Base-by-base conservation (phyloP, 2,329 filamentous ascomycete genomes). In the Blumeriella jaapii region DNA sequence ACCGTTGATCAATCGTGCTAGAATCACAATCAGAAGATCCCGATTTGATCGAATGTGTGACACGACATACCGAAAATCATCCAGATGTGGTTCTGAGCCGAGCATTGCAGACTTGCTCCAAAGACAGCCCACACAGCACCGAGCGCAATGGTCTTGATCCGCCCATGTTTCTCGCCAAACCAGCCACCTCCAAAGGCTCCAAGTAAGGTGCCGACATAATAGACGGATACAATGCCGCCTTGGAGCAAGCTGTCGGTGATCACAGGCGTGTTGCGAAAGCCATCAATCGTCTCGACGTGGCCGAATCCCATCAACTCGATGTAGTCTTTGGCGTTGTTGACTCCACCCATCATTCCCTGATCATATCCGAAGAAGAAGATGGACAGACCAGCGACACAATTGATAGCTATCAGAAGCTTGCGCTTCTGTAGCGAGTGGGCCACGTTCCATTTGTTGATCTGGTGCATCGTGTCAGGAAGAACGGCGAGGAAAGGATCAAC, bases 281-380 rank as follows among this genome's bases (percentile, higher is more conserved):
- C 58, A 27, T 40, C 36, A 14, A 41, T 34, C 2, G 31, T 38
- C 41, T 71, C 63, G 12, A 69, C 65, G 45, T 79, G 65, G 5
- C 77, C 78, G 42, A 80, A 74, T 6, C 65, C 65, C 74, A 82
- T 81, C 7, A 71, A 58, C 23, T 71, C 61, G 32, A 76, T 70
- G 50, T 82, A 82, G 52, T 79, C 59, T 31, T 67, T 67, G 24
- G 74, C 65, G 29, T 71, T 75, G 56, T 82, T 81, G 9, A 82
- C 75, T 37, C 77, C 77, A 12, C 70, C 69, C 73, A 67, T 49
- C 32, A 56, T 57, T 3, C 59, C 56, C 41, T 63, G 59, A 44
- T 62, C 61, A 47, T 61, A 63, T 6, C 60, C 60, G 44, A 61
- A 61, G 25, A 61, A 49, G 43, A 61, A 58, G 44, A 62, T 81